Evolutionary conservation across 345 rosid species (phyloP).

Genomic region (Populus ilicifolia): DNA sequence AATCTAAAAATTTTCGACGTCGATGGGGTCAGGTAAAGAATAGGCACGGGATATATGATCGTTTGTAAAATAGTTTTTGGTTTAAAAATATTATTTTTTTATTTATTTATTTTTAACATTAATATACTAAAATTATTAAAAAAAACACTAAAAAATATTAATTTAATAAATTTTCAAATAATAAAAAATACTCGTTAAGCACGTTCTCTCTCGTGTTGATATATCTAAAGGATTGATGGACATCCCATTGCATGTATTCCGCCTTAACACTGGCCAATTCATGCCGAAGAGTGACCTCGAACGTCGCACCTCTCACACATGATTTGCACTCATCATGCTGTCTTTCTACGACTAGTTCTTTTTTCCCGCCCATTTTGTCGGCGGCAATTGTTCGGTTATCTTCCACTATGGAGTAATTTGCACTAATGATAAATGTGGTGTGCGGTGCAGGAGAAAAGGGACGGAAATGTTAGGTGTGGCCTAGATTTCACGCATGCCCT

Average conservation of each 20-base stretch:
- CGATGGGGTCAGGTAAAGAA: background rate
- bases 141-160: too few species aligned
- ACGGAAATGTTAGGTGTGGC: conserved; percentile 20
- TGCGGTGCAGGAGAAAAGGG: conserved; percentile 11
- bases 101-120: too few species aligned
- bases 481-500: conserved; percentile 48
- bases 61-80: too few species aligned
- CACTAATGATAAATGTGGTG: conserved; percentile 26
- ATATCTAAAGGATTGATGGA: background rate
- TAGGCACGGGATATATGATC: background rate
- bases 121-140: too few species aligned
- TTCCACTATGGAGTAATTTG: conserved; percentile 1
- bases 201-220: too few species aligned
- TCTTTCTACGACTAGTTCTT: background rate
- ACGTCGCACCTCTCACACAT: conserved; percentile 6
- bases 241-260: background rate
- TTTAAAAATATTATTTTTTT: too few species aligned
- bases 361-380: conserved; percentile 12
- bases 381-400: conserved; percentile 11
- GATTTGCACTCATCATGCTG: background rate
- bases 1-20: too few species aligned
- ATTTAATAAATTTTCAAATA: too few species aligned
- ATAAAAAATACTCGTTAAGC: too few species aligned
- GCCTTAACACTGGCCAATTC: background rate
- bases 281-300: background rate